Conservation (phyloP, 2,329 filamentous ascomycete species). For the Neofusicoccum ribis region DNA sequence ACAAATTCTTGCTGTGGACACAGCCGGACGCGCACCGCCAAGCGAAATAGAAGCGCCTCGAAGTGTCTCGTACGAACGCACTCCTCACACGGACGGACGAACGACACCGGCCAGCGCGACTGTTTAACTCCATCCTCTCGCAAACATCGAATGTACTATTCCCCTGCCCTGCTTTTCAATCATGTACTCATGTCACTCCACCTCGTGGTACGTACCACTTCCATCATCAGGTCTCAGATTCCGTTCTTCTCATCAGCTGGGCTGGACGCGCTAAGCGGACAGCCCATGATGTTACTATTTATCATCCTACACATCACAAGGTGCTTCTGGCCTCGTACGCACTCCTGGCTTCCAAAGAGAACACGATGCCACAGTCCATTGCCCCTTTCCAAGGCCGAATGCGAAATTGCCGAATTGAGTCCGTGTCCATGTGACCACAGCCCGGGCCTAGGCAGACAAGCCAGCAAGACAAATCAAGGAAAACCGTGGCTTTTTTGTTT, state of each 20-base stretch:
- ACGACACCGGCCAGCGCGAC: not conserved
- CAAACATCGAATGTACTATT: not conserved
- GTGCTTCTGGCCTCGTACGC: not conserved
- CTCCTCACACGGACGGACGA: not conserved
- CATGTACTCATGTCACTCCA: conserved; percentile 4
- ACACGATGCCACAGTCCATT: not conserved
- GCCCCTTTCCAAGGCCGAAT: conserved; percentile 5
- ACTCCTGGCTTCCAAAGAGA: conserved; percentile 3
- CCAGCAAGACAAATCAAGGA: not conserved
- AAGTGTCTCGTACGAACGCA: not conserved
- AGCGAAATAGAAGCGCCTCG: not conserved
- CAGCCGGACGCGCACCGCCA: not conserved
- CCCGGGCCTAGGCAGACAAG: not conserved
- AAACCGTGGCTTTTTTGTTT: not conserved
- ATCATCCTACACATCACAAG: not conserved
- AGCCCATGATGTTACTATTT: not conserved
- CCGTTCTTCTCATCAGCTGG: conserved; percentile 1
- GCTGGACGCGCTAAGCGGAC: not conserved
- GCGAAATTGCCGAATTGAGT: conserved; percentile 4
- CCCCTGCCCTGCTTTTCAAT: not conserved
- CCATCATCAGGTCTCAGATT: conserved; percentile 4
- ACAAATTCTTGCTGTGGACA: not conserved
- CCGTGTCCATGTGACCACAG: conserved; percentile 4
- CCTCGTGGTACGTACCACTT: conserved; percentile 1
- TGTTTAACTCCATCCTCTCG: not conserved